These are phyloP conservation scores for Colletotrichum phormii DNA, from an alignment of 2,329 filamentous ascomycete genomes.

Conservation along the genomic window DNA sequence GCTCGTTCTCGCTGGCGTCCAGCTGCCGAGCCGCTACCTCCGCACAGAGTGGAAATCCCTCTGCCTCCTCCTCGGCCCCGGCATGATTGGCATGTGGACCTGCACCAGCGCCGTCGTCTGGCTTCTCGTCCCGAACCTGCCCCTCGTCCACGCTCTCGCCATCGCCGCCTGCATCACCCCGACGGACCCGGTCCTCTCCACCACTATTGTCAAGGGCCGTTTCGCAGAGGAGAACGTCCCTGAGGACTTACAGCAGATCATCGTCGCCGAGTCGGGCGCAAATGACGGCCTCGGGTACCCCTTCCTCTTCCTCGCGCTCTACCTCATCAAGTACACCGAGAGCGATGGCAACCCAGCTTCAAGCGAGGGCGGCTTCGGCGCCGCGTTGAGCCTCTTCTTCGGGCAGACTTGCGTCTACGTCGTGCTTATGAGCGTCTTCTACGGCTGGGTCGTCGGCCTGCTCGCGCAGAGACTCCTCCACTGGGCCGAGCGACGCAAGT, in stretches of 20 bases:
- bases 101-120: slow-evolving; percentile 81
- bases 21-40: slow-evolving; percentile 86
- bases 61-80: slow-evolving; percentile 81
- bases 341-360: slow-evolving; percentile 64
- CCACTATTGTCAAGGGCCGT: slow-evolving; percentile 91
- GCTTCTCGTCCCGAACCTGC: slow-evolving; percentile 78
- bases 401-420: slow-evolving; percentile 87
- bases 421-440: slow-evolving; percentile 81
- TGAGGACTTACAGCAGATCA: slow-evolving; percentile 81
- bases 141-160: slow-evolving; percentile 82
- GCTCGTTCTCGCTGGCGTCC: slow-evolving; percentile 87
- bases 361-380: slow-evolving; percentile 64
- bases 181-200: slow-evolving; percentile 88
- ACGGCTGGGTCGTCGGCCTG: slow-evolving; percentile 83
- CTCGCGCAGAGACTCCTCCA: slow-evolving; percentile 84
- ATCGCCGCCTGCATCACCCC: slow-evolving; percentile 91
- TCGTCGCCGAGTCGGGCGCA: slow-evolving; percentile 84
- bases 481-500: slow-evolving; percentile 83
- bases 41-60: slow-evolving; percentile 82
- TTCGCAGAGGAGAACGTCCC: slow-evolving; percentile 94
- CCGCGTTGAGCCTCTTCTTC: slow-evolving; percentile 84
- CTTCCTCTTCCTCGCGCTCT: slow-evolving; percentile 86
- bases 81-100: slow-evolving; percentile 90
- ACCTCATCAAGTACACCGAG: slow-evolving; percentile 81
- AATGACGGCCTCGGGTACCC: slow-evolving; percentile 93